Conservation (phyloP, 2,329 filamentous ascomycete genomes). For the Ophiostoma sp. region DNA sequence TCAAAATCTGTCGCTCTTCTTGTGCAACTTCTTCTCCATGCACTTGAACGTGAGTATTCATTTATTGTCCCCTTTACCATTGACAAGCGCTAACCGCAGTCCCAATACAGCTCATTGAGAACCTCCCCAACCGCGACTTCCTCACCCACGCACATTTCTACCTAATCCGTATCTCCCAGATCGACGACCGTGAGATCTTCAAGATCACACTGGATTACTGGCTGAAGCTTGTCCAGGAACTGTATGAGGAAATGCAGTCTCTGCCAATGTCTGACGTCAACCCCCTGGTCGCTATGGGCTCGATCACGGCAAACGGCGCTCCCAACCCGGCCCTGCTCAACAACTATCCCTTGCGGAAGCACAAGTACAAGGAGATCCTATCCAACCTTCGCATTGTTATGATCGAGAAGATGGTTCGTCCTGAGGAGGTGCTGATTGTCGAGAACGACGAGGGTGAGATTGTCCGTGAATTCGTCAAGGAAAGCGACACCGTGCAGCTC, state of each 20-base stretch:
- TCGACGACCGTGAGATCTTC: slow-evolving; percentile 98
- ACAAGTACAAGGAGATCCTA: slow-evolving; percentile 93
- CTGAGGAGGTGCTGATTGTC: slow-evolving; percentile 97
- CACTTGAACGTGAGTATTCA: slow-evolving; percentile 62
- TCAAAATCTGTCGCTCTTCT: slow-evolving; percentile 89
- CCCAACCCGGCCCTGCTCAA: slow-evolving; percentile 78
- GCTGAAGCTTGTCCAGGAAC: slow-evolving; percentile 95
- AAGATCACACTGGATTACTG: slow-evolving; percentile 99
- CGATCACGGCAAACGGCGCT: slow-evolving; percentile 71
- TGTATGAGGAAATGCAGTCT: slow-evolving; percentile 98
- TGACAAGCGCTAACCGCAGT: slow-evolving; percentile 37
- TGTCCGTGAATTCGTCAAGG: slow-evolving; percentile 97
- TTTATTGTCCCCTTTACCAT: background rate
- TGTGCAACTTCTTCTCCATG: slow-evolving; percentile 94
- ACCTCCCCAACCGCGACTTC: slow-evolving; percentile 89
- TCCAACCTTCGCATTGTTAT: slow-evolving; percentile 94
- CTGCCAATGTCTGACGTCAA: slow-evolving; percentile 85
- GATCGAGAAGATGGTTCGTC: slow-evolving; percentile 99
- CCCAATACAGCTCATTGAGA: slow-evolving; percentile 64
- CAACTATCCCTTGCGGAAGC: slow-evolving; percentile 90
- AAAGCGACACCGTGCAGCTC: slow-evolving; percentile 96
- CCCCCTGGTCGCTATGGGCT: slow-evolving; percentile 75
- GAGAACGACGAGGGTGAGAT: slow-evolving; percentile 99
- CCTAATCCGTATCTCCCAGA: slow-evolving; percentile 95
- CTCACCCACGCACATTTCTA: slow-evolving; percentile 96